Percentiles rank a stretch among this genome's conserved stretches.
Conservation (phyloP, 805 yeast species). For the Priceomyces castillae region DNA sequence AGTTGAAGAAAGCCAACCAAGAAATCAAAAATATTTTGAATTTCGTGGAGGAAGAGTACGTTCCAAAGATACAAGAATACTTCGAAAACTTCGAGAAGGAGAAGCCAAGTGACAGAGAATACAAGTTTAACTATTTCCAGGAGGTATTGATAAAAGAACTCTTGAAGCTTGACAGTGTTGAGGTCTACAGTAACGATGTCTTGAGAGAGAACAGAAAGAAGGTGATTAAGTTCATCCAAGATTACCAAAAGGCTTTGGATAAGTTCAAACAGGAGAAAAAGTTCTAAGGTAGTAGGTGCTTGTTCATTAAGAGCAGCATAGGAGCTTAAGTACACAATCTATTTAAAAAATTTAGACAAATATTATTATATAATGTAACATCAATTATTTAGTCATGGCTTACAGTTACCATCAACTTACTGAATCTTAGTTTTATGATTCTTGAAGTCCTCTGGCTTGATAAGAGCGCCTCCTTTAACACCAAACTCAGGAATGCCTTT, state of each 20-base stretch:
- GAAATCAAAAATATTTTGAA: conserved; percentile 40
- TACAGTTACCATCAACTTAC: neutral
- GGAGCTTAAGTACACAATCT: neutral
- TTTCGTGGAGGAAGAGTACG: conserved; percentile 38
- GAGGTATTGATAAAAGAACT: conserved; percentile 67
- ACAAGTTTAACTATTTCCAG: conserved; percentile 56
- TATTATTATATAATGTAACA: neutral
- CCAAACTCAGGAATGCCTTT: conserved; percentile 27
- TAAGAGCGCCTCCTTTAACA: conserved; percentile 12
- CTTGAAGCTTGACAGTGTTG: conserved; percentile 65
- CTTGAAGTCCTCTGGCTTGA: conserved; percentile 5
- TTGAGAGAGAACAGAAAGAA: conserved; percentile 59
- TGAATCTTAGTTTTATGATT: conserved; percentile 1
- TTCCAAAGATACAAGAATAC: conserved; percentile 36
- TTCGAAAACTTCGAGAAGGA: conserved; percentile 25
- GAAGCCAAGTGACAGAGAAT: conserved; percentile 34
- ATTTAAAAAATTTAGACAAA: conserved; percentile 1
- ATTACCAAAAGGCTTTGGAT: conserved; percentile 56
- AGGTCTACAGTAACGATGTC: conserved; percentile 47
- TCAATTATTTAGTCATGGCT: neutral
- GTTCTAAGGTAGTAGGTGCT: neutral
- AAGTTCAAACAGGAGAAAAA: conserved; percentile 33
- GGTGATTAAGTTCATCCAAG: conserved; percentile 59
- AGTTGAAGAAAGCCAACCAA: conserved; percentile 40
- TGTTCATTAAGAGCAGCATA: neutral